Percentiles rank a stretch among this genome's conserved stretches.
Evolutionary conservation across 1,139 yeast genomes (phyloP).

Genomic region (Hyphopichia wangnamkhiaoensis): DNA sequence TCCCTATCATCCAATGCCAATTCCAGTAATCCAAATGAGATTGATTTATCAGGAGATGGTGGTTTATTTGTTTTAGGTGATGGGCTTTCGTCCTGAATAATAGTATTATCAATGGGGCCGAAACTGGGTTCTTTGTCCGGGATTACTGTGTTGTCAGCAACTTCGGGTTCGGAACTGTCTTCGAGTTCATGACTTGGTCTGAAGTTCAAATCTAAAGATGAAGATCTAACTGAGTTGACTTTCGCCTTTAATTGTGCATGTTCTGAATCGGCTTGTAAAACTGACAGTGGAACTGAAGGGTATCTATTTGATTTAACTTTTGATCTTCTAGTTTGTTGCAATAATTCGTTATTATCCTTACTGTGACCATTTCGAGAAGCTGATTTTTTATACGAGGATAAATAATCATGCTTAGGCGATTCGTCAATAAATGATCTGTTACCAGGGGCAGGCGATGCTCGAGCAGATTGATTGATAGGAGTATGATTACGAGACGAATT

Average conservation of each 20-base stretch:
- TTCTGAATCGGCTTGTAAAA: conserved; percentile 6
- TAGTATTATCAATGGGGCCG: not conserved
- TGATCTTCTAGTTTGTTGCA: conserved; percentile 33
- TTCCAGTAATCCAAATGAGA: conserved; percentile 16
- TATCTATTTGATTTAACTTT: conserved; percentile 38
- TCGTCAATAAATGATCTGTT: too few species aligned
- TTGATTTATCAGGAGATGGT: conserved; percentile 9
- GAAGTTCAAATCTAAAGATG: conserved; percentile 29
- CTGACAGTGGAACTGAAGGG: conserved; percentile 36
- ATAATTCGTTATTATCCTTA: conserved; percentile 21
- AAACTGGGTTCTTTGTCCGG: not conserved
- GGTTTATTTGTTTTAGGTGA: not conserved
- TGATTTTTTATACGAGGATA: not conserved
- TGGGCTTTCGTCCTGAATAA: not conserved
- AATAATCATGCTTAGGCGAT: not conserved
- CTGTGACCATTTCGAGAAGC: not conserved
- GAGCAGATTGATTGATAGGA: too few species aligned
- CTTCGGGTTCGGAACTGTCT: not conserved
- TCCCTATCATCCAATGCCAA: conserved; percentile 15
- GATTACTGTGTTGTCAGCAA: too few species aligned
- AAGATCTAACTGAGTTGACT: conserved; percentile 14
- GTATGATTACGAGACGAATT: not conserved
- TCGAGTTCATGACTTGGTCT: conserved; percentile 17
- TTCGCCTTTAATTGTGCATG: conserved; percentile 2
- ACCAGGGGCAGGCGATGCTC: too few species aligned